Percentiles rank a stretch among this genome's conserved stretches.
phyloP scores from a whole-genome alignment of 83 land plant species.

The Picea abies region DNA sequence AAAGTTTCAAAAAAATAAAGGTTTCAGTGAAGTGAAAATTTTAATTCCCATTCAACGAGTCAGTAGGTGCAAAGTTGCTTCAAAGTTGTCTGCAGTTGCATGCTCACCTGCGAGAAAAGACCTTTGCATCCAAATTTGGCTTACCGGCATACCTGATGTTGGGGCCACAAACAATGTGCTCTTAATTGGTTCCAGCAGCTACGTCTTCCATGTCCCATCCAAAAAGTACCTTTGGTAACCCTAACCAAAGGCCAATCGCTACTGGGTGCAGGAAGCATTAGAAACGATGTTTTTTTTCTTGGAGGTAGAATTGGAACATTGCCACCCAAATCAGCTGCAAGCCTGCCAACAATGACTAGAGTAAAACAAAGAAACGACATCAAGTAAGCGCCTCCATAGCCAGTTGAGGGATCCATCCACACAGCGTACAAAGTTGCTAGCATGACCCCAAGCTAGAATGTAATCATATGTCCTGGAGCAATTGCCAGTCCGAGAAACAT shows the following conservation, averaged over 20 bases:
- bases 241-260: slow-evolving; percentile 74
- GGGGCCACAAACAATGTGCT: slow-evolving; percentile 49
- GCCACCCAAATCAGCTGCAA: slow-evolving; percentile 60
- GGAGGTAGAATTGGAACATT: slow-evolving; percentile 52
- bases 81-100: slow-evolving; percentile 77
- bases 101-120: slow-evolving; percentile 76
- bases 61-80: slow-evolving; percentile 67
- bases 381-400: too few relatives aligned
- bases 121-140: slow-evolving; percentile 44
- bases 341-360: slow-evolving; percentile 46
- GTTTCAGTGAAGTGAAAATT: slow-evolving; percentile 52
- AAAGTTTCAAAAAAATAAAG: slow-evolving; percentile 47
- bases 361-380: too few relatives aligned
- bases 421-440: slow-evolving; percentile 10
- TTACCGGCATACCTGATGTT: slow-evolving; percentile 27
- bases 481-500: slow-evolving; percentile 87
- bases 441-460: slow-evolving; percentile 94
- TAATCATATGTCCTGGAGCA: slow-evolving; percentile 93
- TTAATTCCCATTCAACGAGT: slow-evolving; percentile 64
- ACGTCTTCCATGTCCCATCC: slow-evolving; percentile 83
- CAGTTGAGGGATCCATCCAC: too few relatives aligned
- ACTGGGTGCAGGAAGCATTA: slow-evolving; percentile 66
- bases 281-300: slow-evolving; percentile 43
- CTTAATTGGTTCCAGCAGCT: slow-evolving; percentile 23
- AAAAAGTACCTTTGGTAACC: slow-evolving; percentile 68